Percentiles rank a stretch among this genome's conserved stretches.
phyloP scores from a whole-genome alignment of 108 stramenopile genomes.

The Discostella stelligeroides region DNA sequence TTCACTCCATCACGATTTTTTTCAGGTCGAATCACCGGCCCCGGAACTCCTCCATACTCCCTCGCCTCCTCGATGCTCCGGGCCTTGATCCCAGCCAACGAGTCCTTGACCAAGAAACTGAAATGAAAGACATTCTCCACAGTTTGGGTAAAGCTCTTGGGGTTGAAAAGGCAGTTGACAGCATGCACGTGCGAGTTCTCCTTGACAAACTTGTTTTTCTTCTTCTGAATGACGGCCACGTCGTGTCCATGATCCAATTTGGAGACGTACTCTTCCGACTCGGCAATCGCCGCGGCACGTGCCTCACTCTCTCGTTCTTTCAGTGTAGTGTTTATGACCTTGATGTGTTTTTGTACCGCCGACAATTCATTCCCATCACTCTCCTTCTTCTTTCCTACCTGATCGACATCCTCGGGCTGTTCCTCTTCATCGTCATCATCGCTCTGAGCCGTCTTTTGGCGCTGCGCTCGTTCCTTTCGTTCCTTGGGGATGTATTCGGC shows the following conservation, averaged over 20 bases:
- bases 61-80: slow-evolving; percentile 30
- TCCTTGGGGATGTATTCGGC: slow-evolving; percentile 53
- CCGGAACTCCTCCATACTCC: slow-evolving; percentile 32
- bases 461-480: slow-evolving; percentile 53
- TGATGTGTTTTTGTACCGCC: slow-evolving; percentile 71
- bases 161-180: slow-evolving; percentile 75
- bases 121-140: slow-evolving; percentile 91
- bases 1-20: neutral
- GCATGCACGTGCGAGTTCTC: slow-evolving; percentile 54
- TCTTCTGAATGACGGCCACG: slow-evolving; percentile 18
- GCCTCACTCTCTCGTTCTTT: slow-evolving; percentile 26
- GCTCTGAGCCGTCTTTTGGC: slow-evolving; percentile 30
- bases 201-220: slow-evolving; percentile 43
- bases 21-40: slow-evolving; percentile 27
- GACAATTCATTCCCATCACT: slow-evolving; percentile 67
- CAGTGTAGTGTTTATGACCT: slow-evolving; percentile 49
- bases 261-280: slow-evolving; percentile 21
- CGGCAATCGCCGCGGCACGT: slow-evolving; percentile 16
- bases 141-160: slow-evolving; percentile 85
- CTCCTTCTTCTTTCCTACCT: slow-evolving; percentile 36
- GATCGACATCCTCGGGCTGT: slow-evolving; percentile 59
- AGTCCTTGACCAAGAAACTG: slow-evolving; percentile 77
- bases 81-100: slow-evolving; percentile 43
- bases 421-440: slow-evolving; percentile 65
- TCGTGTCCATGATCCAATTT: slow-evolving; percentile 25